A percentile compares a stretch with the other conserved stretches of the same genome.
Evolutionary conservation across 768 basidiomycete genomes (phyloP).

Genomic region (Kwoniella botswanensis): DNA sequence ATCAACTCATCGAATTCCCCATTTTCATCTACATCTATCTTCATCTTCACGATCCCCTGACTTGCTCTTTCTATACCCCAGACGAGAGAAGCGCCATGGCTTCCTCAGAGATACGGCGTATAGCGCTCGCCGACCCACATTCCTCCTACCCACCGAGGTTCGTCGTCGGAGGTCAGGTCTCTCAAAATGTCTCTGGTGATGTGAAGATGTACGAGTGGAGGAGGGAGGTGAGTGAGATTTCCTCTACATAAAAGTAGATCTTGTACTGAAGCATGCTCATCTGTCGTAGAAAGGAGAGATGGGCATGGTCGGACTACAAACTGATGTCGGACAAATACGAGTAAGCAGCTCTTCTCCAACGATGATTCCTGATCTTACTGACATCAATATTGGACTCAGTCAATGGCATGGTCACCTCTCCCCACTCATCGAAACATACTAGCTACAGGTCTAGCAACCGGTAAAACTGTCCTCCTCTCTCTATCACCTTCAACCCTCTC

Average conservation of each 20-base stretch:
- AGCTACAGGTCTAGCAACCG: conserved; percentile 47
- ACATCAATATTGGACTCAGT: conserved; percentile 21
- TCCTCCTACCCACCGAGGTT: conserved; percentile 37
- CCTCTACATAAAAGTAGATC: not conserved
- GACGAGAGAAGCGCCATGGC: not conserved
- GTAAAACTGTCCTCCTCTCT: conserved; percentile 40
- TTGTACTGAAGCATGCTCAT: not conserved
- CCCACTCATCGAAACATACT: conserved; percentile 40
- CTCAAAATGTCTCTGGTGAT: conserved; percentile 44
- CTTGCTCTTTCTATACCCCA: not conserved
- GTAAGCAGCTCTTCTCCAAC: conserved; percentile 26
- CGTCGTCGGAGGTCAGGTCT: conserved; percentile 46
- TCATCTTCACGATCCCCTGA: too few species aligned
- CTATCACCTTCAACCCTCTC: conserved; percentile 46
- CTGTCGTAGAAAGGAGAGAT: conserved; percentile 38
- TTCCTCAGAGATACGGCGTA: conserved; percentile 20
- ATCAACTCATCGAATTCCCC: not conserved
- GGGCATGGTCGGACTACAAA: conserved; percentile 48
- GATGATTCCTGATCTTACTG: not conserved
- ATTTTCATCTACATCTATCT: not conserved
- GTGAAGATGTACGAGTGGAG: conserved; percentile 52
- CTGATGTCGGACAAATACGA: conserved; percentile 49
- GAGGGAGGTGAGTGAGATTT: conserved; percentile 27
- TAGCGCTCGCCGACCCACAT: conserved; percentile 39
- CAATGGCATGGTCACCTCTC: conserved; percentile 49